Evolutionary conservation across 179 eudicot genomes (phyloP).

Genomic region (Actinidia polygama): DNA sequence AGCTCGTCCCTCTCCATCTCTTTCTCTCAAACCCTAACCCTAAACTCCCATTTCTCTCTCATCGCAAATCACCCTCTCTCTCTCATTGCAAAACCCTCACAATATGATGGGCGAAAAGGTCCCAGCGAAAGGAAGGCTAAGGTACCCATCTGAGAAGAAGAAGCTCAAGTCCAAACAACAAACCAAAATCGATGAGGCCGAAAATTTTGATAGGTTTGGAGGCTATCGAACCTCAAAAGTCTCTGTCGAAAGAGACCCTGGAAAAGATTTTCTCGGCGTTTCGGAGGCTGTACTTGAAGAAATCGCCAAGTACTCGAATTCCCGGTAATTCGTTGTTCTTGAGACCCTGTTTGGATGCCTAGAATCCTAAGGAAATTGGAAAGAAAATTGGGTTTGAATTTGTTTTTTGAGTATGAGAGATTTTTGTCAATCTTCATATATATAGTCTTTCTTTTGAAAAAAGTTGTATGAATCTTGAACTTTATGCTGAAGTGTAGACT

Average conservation of each 20-base stretch:
- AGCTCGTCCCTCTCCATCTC: conserved; percentile 33
- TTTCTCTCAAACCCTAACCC: conserved; percentile 26
- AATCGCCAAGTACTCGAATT: conserved; percentile 91
- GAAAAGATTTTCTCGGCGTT: conserved; percentile 83
- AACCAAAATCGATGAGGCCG: conserved; percentile 37
- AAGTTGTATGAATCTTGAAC: no score
- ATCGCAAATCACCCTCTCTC: conserved; percentile 12
- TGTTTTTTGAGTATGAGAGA: not conserved
- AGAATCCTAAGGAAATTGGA: not conserved
- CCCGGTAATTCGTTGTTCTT: conserved; percentile 54
- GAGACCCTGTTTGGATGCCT: not conserved
- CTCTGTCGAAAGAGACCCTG: conserved; percentile 75
- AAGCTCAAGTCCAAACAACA: conserved; percentile 51
- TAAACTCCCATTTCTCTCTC: conserved; percentile 22
- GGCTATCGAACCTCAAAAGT: conserved; percentile 70
- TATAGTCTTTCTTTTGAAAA: not conserved
- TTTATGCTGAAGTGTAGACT: no score
- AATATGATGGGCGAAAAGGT: conserved; percentile 62
- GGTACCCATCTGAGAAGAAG: conserved; percentile 98
- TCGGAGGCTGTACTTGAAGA: conserved; percentile 67
- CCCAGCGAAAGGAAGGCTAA: conserved; percentile 70
- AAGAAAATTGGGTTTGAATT: not conserved
- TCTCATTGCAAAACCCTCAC: conserved; percentile 24
- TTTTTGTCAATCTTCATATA: not conserved
- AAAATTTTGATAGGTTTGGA: conserved; percentile 77